These are phyloP conservation scores for Colletotrichum costaricense DNA, from an alignment of 2,329 filamentous ascomycete species.

Conservation along the genomic window DNA sequence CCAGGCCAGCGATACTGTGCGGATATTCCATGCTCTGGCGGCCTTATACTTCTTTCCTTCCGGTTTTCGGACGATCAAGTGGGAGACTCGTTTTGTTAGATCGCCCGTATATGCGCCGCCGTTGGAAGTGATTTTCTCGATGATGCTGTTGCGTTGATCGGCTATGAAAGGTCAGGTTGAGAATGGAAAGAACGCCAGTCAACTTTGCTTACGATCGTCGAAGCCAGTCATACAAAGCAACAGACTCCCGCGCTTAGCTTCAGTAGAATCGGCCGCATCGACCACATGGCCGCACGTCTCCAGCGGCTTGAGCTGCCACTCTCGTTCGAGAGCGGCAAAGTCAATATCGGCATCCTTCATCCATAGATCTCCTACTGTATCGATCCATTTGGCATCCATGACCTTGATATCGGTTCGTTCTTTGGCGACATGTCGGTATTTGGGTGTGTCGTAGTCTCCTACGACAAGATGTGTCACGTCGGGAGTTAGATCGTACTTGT, in stretches of 20 bases:
- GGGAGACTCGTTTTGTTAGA: conserved; percentile 85
- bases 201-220: conserved; percentile 56
- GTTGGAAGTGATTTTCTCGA: conserved; percentile 73
- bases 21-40: conserved; percentile 84
- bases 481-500: conserved; percentile 93
- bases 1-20: conserved; percentile 86
- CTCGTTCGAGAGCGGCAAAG: conserved; percentile 73
- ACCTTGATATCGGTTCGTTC: conserved; percentile 88
- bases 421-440: conserved; percentile 95
- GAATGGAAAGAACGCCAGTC: background rate
- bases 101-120: conserved; percentile 91
- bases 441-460: conserved; percentile 87
- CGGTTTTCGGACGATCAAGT: conserved; percentile 83
- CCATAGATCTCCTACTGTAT: conserved; percentile 84
- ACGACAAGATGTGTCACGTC: conserved; percentile 96
- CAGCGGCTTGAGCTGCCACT: conserved; percentile 74
- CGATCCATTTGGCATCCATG: conserved; percentile 85
- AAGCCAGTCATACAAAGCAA: conserved; percentile 69
- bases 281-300: conserved; percentile 56
- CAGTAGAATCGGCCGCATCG: conserved; percentile 45
- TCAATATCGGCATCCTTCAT: conserved; percentile 82
- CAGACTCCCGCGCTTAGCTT: conserved; percentile 52
- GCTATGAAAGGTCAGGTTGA: conserved; percentile 52
- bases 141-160: conserved; percentile 75
- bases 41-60: conserved; percentile 91